Base-by-base conservation (phyloP, 2,329 filamentous ascomycete species). In the Hymenoscyphus fraxineus region DNA sequence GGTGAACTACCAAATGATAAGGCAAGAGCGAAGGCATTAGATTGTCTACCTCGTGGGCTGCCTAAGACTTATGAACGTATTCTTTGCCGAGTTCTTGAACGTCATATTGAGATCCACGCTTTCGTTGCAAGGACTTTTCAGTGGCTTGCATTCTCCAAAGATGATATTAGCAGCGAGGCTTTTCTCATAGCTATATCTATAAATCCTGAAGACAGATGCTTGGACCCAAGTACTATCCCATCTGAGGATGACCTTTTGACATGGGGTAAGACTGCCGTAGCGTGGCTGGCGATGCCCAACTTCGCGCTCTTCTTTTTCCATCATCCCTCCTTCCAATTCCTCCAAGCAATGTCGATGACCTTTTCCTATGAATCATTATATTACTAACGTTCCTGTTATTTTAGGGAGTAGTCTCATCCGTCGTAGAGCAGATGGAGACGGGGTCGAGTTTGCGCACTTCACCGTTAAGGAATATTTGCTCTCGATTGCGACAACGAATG, bases 1-100 rank as follows among this genome's bases (percentile, higher is more conserved):
- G n/a, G n/a, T 22, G 38, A 60, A 19, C 44, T 66, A 2, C 57
- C 55, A 16, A 72, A 64, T n/a, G 70, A 72, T 58, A 58, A 60
- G 10, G 66, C 64, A 35, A 47, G 40, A 41, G 58, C 58, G 2
- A 39, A 59, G n/a, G 64, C 61, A 15, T 40, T 65, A 12, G 51
- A 40, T 6, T 35, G 47, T 27, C 39, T 65, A 3, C 64, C 64
- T 6, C 60, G 39, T 51, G 55, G 35, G 4, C 44, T 65, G 4
- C 41, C 27, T 12, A 31, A 47, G 44, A 65, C 61, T 7, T 65
- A 65, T 27, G 64, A 65, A 22, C 47, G 64, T 35, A 65, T 65
- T 22, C 40, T 65, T n/a, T n/a, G 55, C 16, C 63, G 67, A 35
- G 64, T 73, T 10, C 66, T 66, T 32, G 59, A 61, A 16, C 65